Evolutionary conservation across 768 basidiomycete species (phyloP).

Genomic region (Naganishia vishniacii): DNA sequence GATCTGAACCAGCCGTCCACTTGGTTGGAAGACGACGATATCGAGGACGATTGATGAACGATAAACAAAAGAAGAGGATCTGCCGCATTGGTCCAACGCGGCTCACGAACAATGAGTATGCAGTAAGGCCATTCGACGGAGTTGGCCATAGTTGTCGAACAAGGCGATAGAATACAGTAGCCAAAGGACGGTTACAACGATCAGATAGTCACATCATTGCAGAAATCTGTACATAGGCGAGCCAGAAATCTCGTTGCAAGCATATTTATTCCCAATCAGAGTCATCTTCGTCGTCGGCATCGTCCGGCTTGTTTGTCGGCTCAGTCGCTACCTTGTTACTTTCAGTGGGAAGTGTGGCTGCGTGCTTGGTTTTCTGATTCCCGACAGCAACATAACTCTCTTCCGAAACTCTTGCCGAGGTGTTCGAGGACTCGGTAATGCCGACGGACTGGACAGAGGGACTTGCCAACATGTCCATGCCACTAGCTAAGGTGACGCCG

Average conservation of each 20-base stretch:
- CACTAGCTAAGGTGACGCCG: not conserved
- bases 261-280: slow-evolving; percentile 3
- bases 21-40: slow-evolving; percentile 49
- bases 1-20: not conserved
- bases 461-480: not conserved
- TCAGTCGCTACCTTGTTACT: not conserved
- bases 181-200: no score
- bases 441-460: not conserved
- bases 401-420: slow-evolving; percentile 10
- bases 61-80: not conserved
- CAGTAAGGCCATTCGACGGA: no score
- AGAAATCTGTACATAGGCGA: no score
- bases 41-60: slow-evolving; percentile 44
- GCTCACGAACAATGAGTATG: no score
- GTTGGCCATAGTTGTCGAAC: no score
- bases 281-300: slow-evolving; percentile 11
- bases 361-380: slow-evolving; percentile 2
- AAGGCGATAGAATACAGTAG: no score
- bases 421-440: slow-evolving; percentile 5
- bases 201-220: no score
- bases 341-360: not conserved
- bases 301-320: not conserved
- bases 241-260: no score
- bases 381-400: slow-evolving; percentile 12
- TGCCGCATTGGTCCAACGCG: no score